Evolutionary conservation across 1,284 basidiomycete genomes (phyloP), one percentile per base, ranked within the genome.

Genomic region (Pascua guehoae): DNA sequence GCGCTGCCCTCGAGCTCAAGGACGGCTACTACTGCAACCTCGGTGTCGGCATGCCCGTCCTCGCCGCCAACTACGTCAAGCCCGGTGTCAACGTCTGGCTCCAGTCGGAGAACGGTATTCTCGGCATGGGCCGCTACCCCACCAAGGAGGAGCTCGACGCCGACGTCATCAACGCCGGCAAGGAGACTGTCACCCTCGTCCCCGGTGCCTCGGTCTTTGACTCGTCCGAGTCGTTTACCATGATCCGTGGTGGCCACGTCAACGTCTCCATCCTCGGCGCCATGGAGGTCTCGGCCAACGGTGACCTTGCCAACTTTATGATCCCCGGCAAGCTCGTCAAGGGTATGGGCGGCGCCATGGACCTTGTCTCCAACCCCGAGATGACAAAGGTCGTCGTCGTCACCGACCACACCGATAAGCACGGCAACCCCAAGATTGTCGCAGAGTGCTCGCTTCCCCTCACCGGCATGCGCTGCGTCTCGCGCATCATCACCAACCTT

Each of bases 281-380:
- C 3, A 91, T 98, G 86, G 88, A 98, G 82, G 93, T 97, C 50
- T 91, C 91, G 2, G 85, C 88, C 65, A 86, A 86, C 18, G 95
- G 94, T 58, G 93, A 98, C 73, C 88, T 98, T 60, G 71, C 95
- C 51, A 98, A 98, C 81, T 98, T 91, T 75, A 97, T 96, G 92
- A 91, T 97, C 66, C 93, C 93, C 14, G 90, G 91, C 38, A 92
- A 94, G 78, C 83, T 92, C 70, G 84, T 91, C 52, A 91, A 89
- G 81, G 88, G 89, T 49, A 93, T 96, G 73, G 93, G 93, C 37
- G 93, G 94, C 56, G 92, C 93, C 1, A 96, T 96, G 91, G 92
- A 95, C 72, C 85, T 94, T 52, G 91, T 94, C 55, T 92, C 90
- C 47, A 93, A 92, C 77, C 91, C 91, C 2, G 89, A 92, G 73